These are phyloP conservation scores for Solanum sitiens DNA, from an alignment of 257 asterid species.

Conservation along the genomic window DNA sequence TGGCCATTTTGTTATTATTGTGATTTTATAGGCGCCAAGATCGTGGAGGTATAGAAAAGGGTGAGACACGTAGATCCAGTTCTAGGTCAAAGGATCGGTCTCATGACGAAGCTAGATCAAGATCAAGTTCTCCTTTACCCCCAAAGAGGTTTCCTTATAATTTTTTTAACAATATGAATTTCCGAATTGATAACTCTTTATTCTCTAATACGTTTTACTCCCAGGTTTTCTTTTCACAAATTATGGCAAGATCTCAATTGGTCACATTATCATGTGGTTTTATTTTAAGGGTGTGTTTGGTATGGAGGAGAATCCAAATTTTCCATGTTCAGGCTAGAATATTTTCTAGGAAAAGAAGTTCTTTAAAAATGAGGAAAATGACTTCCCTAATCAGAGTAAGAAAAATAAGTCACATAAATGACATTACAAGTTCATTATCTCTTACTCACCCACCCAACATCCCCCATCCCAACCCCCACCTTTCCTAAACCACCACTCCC, in stretches of 20 bases:
- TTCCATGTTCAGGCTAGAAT: not conserved
- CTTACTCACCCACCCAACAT: not conserved
- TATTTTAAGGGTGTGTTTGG: not conserved
- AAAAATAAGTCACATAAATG: not conserved
- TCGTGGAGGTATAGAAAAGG: conserved; percentile 27
- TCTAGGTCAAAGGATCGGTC: conserved; percentile 31
- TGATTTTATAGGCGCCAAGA: conserved; percentile 20
- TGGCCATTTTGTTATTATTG: not conserved
- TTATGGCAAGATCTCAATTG: not conserved
- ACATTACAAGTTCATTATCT: not conserved
- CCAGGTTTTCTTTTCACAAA: not conserved
- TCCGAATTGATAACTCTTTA: not conserved
- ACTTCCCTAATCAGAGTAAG: not conserved
- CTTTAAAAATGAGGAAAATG: not conserved
- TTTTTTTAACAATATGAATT: not conserved
- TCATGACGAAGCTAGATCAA: conserved; percentile 13
- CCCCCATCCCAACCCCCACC: not conserved
- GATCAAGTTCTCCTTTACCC: conserved; percentile 11
- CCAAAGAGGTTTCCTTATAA: conserved; percentile 12
- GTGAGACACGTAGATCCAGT: conserved; percentile 24
- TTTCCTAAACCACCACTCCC: not conserved
- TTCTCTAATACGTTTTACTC: not conserved
- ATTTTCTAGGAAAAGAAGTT: not conserved
- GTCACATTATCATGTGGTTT: not conserved
- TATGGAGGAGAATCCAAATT: not conserved